Base-by-base conservation (phyloP, 495 filamentous ascomycete species). In the Penicillium egyptiacum region DNA sequence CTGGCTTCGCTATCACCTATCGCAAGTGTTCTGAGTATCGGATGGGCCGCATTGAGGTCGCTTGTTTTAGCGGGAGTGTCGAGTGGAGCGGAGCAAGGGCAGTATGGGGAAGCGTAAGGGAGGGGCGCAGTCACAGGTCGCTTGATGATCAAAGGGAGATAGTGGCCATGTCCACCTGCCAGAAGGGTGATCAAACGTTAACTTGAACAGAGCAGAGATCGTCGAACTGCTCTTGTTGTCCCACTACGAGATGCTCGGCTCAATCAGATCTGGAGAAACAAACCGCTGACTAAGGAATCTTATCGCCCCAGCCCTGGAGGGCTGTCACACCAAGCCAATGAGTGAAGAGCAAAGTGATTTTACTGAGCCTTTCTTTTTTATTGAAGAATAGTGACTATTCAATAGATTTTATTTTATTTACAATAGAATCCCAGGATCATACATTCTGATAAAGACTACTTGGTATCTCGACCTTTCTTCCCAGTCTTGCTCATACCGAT, bases 1-100 rank as follows among this genome's bases (percentile, higher is more conserved):
- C 59, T 56, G 68, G 69, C 59, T 69, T 63, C 53, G 63, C 59
- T 75, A 74, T 73, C 70, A 77, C 69, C 71, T 68, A 60, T 74
- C 66, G 65, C 67, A 64, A 66, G 60, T 55, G 51, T 65, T 45
- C 50, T 53, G 52, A 56, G 55, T 53, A 25, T 62, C 63, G 60
- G 61, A 56, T 8, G 63, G 58, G 56, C 69, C 53, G 71, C 75
- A 78, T 78, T 78, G 75, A 64, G 42, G 58, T 55, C 30, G 54
- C 53, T 40, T 53, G 39, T 46, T 50, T 46, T 33, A 54, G 54
- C 48, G 50, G 53, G 56, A 48, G 60, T 57, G 63, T 60, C 49
- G 62, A 56, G 50, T 56, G 55, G 37, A 37, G 61, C 53, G 59
- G 61, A 64, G 62, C 62, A 67, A 66, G 64, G 64, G 64, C 52